phyloP scores from a whole-genome alignment of 1,139 yeast species.

The Starmera stellimalicola region DNA sequence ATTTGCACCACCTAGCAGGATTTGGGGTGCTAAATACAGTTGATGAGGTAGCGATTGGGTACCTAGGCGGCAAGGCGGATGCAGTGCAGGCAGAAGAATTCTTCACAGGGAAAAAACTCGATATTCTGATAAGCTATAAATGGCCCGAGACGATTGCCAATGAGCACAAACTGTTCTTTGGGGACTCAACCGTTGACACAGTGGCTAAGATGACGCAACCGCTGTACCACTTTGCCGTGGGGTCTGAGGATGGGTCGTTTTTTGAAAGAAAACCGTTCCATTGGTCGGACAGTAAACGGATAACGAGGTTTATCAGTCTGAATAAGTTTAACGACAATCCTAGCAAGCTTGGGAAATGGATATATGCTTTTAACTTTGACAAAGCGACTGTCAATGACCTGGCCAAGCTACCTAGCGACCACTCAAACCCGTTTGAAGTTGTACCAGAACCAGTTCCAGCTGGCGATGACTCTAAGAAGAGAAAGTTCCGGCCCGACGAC shows the following conservation, averaged over 20 bases:
- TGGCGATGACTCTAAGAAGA: slow-evolving; percentile 2
- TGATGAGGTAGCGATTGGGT: slow-evolving; percentile 40
- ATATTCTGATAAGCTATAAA: slow-evolving; percentile 45
- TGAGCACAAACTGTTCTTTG: slow-evolving; percentile 22
- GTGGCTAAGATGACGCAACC: slow-evolving; percentile 40
- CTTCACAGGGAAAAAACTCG: slow-evolving; percentile 25
- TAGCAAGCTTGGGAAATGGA: slow-evolving; percentile 50
- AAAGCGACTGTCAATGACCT: slow-evolving; percentile 9
- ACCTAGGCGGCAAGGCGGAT: slow-evolving; percentile 25
- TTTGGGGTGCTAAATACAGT: slow-evolving; percentile 31
- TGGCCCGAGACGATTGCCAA: slow-evolving; percentile 52
- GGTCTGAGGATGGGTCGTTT: slow-evolving; percentile 37
- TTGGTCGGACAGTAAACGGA: slow-evolving; percentile 33
- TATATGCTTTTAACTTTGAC: slow-evolving; percentile 53
- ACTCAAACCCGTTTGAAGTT: slow-evolving; percentile 31
- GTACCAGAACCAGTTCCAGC: neutral
- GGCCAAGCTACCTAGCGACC: slow-evolving; percentile 16
- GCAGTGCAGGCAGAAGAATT: slow-evolving; percentile 15
- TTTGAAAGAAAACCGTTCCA: slow-evolving; percentile 50
- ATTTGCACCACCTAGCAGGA: slow-evolving; percentile 18
- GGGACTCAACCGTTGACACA: slow-evolving; percentile 33
- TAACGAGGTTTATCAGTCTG: slow-evolving; percentile 57
- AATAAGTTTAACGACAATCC: slow-evolving; percentile 40
- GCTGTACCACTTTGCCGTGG: slow-evolving; percentile 56
- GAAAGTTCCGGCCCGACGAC: slow-evolving; percentile 7